Base-by-base conservation (phyloP, 2,329 filamentous ascomycete species). In the Botryotinia convoluta region DNA sequence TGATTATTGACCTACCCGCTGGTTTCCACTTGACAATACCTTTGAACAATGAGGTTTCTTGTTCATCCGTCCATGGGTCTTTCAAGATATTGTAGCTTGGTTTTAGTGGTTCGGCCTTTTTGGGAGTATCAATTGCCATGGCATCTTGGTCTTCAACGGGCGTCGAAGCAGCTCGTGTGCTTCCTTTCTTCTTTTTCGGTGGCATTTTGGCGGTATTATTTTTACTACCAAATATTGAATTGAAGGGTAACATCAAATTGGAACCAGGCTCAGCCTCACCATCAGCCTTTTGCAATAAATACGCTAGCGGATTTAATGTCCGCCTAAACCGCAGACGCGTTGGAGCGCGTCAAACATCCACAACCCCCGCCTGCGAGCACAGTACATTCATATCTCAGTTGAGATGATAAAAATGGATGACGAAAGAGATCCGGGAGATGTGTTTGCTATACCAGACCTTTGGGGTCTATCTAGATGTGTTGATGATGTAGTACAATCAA, bases 11-110 rank as follows among this genome's bases (percentile, higher is more conserved):
- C 83, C 77, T 81, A 93, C 94, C 95, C 59, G 95, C 95, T n/a
- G 96, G 96, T 81, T 99, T 99, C 92, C 93, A 97, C 80, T 91
- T 89, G 76, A 98, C 95, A 77, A 98, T 92, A 70, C 91, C 94
- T 81, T 98, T 98, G 84, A 97, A 94, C 0, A 99, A 87, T 59
- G 94, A 95, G 1, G 93, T 94, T 77, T 97, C 92, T 82, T 99
- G 96, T 80, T 98, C 95, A 79, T 97, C 95, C 6, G 94, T 98
- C 96, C 96, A 99, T 39, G 91, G 89, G 76, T 95, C 93, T 73
- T 89, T 88, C 67, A 88, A 82, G 6, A 86, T 80, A 75, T 90
- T 84, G 74, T 84, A 83, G 29, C 81, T 81, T n/a, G 82, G 79
- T 74, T 84, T 83, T 80, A 75, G 73, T 72, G 76, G 77, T 74